Base-by-base conservation (phyloP, 2,329 filamentous ascomycete species). In the Chaetomium sp. region DNA sequence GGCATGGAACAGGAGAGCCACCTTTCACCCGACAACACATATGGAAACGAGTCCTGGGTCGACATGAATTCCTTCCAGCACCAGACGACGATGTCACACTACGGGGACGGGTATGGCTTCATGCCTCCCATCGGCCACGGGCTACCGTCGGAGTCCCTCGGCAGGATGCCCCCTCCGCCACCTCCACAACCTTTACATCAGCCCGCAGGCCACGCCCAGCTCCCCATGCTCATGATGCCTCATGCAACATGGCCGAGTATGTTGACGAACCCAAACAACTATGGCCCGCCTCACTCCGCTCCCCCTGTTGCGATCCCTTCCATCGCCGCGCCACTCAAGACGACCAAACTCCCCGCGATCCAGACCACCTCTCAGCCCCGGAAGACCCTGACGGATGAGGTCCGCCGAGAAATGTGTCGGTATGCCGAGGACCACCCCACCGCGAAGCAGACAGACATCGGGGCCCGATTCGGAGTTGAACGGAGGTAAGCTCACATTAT, bases 381-480 rank as follows among this genome's bases (percentile, higher is more conserved):
- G 64, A 90, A 90, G 72, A 97, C 92, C 1, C 77, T 99, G 64
- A 96, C 91, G 6, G 89, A 96, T 67, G 86, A 89, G 56, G 91
- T 97, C 69, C 87, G 94, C 61, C 82, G 91, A 62, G 82, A 84
- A 45, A 99, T 99, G 91, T 99, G 94, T 71, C 82, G 90, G 67
- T 96, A 92, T 71, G 88, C 92, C 65, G 88, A 94, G 68, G 87
- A 95, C 60, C 86, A 97, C 68, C 94, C 92, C 27, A 86, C 84
- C 49, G 86, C 90, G 46, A 96, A 96, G 73, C 94, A 99, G 74
- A 94, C 91, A 14, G 92, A 97, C 68, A 99, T 99, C 72, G 94
- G 94, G 73, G 87, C 86, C 57, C 85, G 91, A 69, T 99, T 99
- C 73, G 92, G 91, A 38, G 94, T 99, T 52, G 94, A 99, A 75